Evolutionary conservation across 768 basidiomycete genomes (phyloP), one percentile per base, ranked within the genome.

Genomic region (Termitomyces sp.): DNA sequence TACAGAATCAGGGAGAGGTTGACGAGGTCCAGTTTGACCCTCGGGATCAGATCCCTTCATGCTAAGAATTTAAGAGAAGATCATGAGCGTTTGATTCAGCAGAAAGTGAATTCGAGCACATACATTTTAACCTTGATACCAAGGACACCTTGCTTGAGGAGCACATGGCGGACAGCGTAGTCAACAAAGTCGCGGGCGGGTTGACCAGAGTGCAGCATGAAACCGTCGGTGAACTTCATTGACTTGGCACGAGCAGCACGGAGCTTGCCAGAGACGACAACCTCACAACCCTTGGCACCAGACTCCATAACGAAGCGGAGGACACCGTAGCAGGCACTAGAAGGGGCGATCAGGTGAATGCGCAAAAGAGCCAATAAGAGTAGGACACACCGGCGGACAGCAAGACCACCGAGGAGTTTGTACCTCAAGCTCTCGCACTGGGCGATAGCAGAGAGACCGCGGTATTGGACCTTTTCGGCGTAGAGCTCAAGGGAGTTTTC

Each of bases 241-340:
- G 94, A 91, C 79, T 99, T 99, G 68, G 97, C 97, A 83, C 96
- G 94, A 63, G 97, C 97, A 63, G 96, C 97, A 72, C 97, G 94
- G 70, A 99, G 93, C 77, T 99, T 99, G 71, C 97, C 97, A 61
- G 96, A 98, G 62, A 99, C 95, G 70, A 98, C 93, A 61, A 99
- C 97, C 76, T 99, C 97, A 70, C 95, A 98, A 74, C 97, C 97
- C 79, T 99, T 99, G 64, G 97, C 97, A 66, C 92, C 92, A 57
- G 96, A 98, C 79, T 99, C 97, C 97, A 99, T 99, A 66, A 99
- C 94, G 80, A 98, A 99, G 69, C 97, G 94, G 69, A 99, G 94
- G 68, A 99, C 97, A 88, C 97, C 97, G 73, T 98, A 99, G 79
- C 96, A 98, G 47, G 94, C 94, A 69, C 92, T 94, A 63, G 3